phyloP scores from a whole-genome alignment of 306 rosid genomes.

The Astragalus glycyphyllos region DNA sequence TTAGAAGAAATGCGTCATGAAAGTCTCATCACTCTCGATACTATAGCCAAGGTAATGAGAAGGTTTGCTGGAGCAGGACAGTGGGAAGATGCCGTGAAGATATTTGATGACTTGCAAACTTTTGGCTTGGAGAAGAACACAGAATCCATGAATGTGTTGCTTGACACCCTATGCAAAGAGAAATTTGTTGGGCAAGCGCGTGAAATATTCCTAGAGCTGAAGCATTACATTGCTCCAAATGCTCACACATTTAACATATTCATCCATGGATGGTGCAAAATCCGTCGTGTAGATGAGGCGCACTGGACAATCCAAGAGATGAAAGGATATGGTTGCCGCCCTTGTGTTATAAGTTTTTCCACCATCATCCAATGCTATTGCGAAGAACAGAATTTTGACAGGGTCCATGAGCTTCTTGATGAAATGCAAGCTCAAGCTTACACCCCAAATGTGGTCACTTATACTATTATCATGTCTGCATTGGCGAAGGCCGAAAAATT shows the following conservation, averaged over 20 bases:
- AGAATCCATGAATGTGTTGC: conserved; percentile 81
- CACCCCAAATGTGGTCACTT: conserved; percentile 71
- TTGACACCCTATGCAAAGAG: conserved; percentile 89
- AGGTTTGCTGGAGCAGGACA: conserved; percentile 79
- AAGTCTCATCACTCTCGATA: conserved; percentile 49
- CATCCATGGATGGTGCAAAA: conserved; percentile 92
- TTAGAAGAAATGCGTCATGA: conserved; percentile 61
- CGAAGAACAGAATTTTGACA: conserved; percentile 51
- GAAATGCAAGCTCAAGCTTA: conserved; percentile 83
- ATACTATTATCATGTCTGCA: conserved; percentile 68
- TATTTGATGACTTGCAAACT: conserved; percentile 69
- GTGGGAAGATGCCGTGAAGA: conserved; percentile 77
- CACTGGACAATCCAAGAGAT: conserved; percentile 91
- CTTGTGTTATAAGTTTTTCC: conserved; percentile 83
- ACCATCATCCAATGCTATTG: conserved; percentile 72
- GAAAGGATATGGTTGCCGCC: conserved; percentile 78
- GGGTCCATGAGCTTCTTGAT: conserved; percentile 74
- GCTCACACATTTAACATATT: conserved; percentile 82
- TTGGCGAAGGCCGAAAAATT: conserved; percentile 64
- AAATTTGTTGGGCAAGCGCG: conserved; percentile 73
- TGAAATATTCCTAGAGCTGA: conserved; percentile 63
- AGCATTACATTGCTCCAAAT: conserved; percentile 67
- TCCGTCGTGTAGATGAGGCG: conserved; percentile 77
- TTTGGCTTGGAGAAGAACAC: conserved; percentile 78
- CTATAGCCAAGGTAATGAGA: conserved; percentile 78